Percentiles rank a stretch among this genome's conserved stretches.
phyloP scores from a whole-genome alignment of 257 asterid genomes.

The Voacanga thouarsii region DNA sequence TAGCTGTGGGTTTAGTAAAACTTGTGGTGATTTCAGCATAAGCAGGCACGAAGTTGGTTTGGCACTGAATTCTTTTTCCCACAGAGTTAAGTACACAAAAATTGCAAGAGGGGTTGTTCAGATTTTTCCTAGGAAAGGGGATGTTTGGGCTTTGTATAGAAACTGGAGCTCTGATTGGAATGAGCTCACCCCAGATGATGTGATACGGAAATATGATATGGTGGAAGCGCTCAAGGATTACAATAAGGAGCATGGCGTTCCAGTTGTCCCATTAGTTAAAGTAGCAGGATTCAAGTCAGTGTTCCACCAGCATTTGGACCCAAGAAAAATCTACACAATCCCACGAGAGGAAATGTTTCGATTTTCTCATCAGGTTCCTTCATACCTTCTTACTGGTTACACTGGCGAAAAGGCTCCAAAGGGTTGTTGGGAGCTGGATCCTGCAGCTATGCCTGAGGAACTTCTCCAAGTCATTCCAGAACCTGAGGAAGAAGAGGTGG shows the following conservation, averaged over 20 bases:
- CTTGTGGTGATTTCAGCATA: conserved; percentile 52
- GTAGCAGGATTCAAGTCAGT: conserved; percentile 64
- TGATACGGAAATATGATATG: conserved; percentile 50
- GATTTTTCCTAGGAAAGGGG: conserved; percentile 60
- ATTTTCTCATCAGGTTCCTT: conserved; percentile 76
- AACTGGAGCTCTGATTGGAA: conserved; percentile 78
- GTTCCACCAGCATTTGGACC: conserved; percentile 38
- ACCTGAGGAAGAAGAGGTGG: conserved; percentile 28
- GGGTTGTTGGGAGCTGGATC: conserved; percentile 65
- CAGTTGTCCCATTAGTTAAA: conserved; percentile 53
- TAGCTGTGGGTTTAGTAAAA: conserved; percentile 50
- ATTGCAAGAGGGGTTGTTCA: conserved; percentile 52
- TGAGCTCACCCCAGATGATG: conserved; percentile 43
- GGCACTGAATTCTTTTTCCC: conserved; percentile 55
- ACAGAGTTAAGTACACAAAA: conserved; percentile 51
- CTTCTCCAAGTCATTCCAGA: conserved; percentile 47
- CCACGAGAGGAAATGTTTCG: conserved; percentile 62
- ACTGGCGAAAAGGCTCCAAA: conserved; percentile 47
- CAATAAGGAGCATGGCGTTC: conserved; percentile 38
- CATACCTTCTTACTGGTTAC: conserved; percentile 39
- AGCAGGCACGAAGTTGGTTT: conserved; percentile 37
- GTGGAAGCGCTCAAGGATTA: conserved; percentile 60
- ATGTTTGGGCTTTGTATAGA: conserved; percentile 69
- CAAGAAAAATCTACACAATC: conserved; percentile 26
- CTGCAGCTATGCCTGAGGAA: conserved; percentile 72